Base-by-base conservation (phyloP, 2,329 filamentous ascomycete species). In the Diaporthe ilicicola region DNA sequence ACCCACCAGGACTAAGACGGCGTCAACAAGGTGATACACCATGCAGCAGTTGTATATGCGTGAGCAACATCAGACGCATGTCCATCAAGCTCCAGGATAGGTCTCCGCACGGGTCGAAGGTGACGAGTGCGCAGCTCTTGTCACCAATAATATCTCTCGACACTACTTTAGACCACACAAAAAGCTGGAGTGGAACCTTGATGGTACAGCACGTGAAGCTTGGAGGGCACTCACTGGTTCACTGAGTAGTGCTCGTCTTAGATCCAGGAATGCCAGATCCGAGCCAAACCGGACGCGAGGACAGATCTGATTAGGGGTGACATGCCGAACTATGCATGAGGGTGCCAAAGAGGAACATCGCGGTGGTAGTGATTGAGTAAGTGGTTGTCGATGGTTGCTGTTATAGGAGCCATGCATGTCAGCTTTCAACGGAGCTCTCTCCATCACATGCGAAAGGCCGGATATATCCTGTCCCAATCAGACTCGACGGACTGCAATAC, bases 221-320 rank as follows among this genome's bases (percentile, higher is more conserved):
- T 62, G 12, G 59, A 48, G 9, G 34, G 19, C 24, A 12, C 42
- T 22, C 19, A n/a, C n/a, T 48, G 59, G 59, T 48, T 62, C 27
- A 42, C 19, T 34, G 7, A 37, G 27, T 62, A 62, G 59, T 32
- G 42, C 6, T 4, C 44, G 19, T n/a, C 42, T 17, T 37, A 34
- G 59, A 32, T 46, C 42, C 42, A 34, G 59, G 46, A 32, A 62
- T 62, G 59, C 29, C 39, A 62, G 59, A 62, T 62, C 59, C 59
- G 59, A 62, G 37, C 29, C 59, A 62, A 48, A 48, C 9, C 19
- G 15, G 27, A 62, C 29, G 59, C 59, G 1, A 48, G 59, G 29
- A 34, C 29, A 24, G 59, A 62, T 62, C 59, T 48, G 42, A 62
- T 48, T 32, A 62, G 42, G 56, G 12, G 6, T 9, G 2, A 3